Conservation (phyloP, 192 early-diverging fungal species). For the Rhizoclosmatium globosum region DNA sequence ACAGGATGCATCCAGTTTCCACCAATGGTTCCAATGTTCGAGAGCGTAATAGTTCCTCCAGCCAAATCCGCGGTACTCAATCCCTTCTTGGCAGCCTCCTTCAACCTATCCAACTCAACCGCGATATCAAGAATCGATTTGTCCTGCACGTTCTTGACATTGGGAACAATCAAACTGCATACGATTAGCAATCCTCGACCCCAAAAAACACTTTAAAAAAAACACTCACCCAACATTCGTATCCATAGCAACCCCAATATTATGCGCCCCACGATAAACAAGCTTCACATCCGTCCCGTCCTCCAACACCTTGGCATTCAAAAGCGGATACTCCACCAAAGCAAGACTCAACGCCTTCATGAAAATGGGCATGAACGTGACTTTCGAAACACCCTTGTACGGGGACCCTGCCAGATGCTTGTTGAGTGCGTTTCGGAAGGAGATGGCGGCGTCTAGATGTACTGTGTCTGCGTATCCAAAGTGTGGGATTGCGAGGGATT, state of each 20-base stretch:
- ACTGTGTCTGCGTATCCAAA: conserved; percentile 95
- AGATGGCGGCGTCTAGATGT: conserved; percentile 72
- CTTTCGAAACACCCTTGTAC: conserved; percentile 60
- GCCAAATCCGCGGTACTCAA: conserved; percentile 74
- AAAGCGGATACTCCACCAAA: conserved; percentile 80
- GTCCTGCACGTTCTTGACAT: conserved; percentile 89
- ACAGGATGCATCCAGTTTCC: conserved; percentile 90
- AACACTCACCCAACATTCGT: conserved; percentile 81
- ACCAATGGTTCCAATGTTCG: conserved; percentile 94
- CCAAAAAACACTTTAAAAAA: conserved; percentile 13
- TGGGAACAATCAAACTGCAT: conserved; percentile 83
- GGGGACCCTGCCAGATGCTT: conserved; percentile 55
- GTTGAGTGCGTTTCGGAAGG: conserved; percentile 75
- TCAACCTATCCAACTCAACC: conserved; percentile 78
- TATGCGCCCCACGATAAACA: conserved; percentile 80
- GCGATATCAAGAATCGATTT: conserved; percentile 93
- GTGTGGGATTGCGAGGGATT: conserved; percentile 92
- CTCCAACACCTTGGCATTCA: conserved; percentile 79
- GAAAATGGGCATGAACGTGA: conserved; percentile 95
- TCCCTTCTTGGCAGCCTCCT: conserved; percentile 68
- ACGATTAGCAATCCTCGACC: background rate
- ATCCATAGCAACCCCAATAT: conserved; percentile 98
- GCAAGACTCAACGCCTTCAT: conserved; percentile 90
- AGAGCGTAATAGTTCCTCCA: conserved; percentile 92
- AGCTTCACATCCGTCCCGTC: conserved; percentile 63